Evolutionary conservation across 2,329 filamentous ascomycete species (phyloP), one percentile per base, ranked within the genome.

Genomic region (Alternaria arbusti): DNA sequence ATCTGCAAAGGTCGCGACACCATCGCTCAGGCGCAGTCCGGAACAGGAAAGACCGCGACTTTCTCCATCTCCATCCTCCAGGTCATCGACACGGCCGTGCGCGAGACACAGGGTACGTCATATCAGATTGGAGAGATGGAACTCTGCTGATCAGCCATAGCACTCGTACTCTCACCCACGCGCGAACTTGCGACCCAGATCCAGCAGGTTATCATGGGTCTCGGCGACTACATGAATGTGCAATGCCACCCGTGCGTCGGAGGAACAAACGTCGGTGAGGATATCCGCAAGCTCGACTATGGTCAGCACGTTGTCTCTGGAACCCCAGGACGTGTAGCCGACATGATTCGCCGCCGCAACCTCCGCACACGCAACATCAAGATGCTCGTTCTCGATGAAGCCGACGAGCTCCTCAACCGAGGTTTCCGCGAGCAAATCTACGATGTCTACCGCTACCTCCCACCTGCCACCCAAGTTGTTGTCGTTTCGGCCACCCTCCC

Each of bases 151-250:
- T 36, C 22, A 8, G 6, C 8, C 60, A 85, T 45, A 78, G 96
- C 96, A 6, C 89, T 99, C 47, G 94, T 99, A 10, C 89, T 99
- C 9, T 97, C 96, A 5, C 96, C 96, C 3, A 98, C 95, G 20
- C 93, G 96, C 79, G 96, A 99, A 87, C 86, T 99, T 69, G 96
- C 96, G 49, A 97, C 95, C 26, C 96, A 99, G 83, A 99, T 99
- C 70, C 96, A 99, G 83, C 97, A 93, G 36, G 96, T 99, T 63
- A 92, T 99, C 73, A 97, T 98, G 90, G 96, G 96, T n/a, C 88
- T 99, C n/a, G 96, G 96, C 70, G 96, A 99, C 82, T 99, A 97
- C 86, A 98, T 99, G 96, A 97, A 97, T 79, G 93, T 99, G 4
- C 94, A 99, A 83, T 99, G 96, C 84, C 96, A 99, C 77, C 95